Evolutionary conservation across 2,329 filamentous ascomycete species (phyloP).

Genomic region (Clonostachys solani): DNA sequence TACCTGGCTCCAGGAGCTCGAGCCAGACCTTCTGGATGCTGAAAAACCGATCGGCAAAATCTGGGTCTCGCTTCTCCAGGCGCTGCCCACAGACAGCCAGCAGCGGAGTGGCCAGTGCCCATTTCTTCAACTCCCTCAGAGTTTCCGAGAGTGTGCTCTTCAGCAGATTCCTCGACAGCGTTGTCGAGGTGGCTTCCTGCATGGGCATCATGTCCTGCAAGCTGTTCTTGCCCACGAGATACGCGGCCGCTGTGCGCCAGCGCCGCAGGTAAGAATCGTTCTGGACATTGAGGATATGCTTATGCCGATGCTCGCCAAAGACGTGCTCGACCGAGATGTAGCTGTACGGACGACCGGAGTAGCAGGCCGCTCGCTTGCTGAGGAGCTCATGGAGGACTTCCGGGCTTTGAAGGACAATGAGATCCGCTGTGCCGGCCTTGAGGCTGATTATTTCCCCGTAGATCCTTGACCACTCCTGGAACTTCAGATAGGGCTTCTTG

Average conservation of each 20-base stretch:
- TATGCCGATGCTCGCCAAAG: background rate
- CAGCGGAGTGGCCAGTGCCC: background rate
- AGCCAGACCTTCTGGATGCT: background rate
- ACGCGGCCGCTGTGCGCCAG: background rate
- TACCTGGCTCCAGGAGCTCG: background rate
- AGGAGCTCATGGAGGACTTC: conserved; percentile 26
- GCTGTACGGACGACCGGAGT: conserved; percentile 23
- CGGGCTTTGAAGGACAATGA: conserved; percentile 22
- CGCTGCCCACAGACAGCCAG: background rate
- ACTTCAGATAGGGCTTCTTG: conserved; percentile 10
- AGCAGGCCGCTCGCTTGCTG: conserved; percentile 23
- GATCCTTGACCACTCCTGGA: conserved; percentile 21
- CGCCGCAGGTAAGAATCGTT: background rate
- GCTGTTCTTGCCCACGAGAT: background rate
- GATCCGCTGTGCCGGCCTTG: conserved; percentile 15
- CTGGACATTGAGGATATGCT: background rate
- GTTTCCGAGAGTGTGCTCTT: too few species aligned
- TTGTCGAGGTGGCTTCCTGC: too few species aligned
- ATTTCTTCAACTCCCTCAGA: background rate
- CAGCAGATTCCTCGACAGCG: too few species aligned
- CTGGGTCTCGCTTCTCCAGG: background rate
- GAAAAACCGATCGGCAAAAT: background rate
- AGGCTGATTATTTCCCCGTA: conserved; percentile 24
- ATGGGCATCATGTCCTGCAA: too few species aligned
- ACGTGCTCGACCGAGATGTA: conserved; percentile 12